phyloP scores from a whole-genome alignment of 1,284 basidiomycete genomes.

The Malassezia pachydermatis region DNA sequence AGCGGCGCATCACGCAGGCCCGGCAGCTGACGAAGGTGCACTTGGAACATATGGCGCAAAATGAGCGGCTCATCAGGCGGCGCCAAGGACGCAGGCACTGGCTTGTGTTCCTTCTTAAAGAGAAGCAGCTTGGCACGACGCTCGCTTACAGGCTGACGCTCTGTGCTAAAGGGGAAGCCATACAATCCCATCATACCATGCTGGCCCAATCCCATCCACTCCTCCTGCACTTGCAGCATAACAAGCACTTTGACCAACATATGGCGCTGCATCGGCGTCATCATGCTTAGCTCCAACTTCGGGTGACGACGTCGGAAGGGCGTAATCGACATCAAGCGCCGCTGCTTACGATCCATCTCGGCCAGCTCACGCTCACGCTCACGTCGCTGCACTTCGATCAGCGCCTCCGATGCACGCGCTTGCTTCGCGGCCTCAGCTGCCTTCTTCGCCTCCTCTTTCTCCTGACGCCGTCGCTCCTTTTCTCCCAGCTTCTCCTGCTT shows the following conservation, averaged over 20 bases:
- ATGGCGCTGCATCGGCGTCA: conserved; percentile 42
- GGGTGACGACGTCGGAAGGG: conserved; percentile 13
- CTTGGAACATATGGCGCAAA: conserved; percentile 44
- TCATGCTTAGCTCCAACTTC: not conserved
- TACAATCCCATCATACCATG: conserved; percentile 39
- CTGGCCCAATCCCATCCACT: conserved; percentile 35
- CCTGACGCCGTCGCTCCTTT: conserved; percentile 5
- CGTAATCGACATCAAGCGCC: conserved; percentile 10
- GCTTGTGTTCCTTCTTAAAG: not conserved
- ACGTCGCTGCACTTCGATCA: conserved; percentile 6
- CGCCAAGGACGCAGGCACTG: conserved; percentile 22
- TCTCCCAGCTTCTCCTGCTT: conserved; percentile 10
- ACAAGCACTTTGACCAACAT: conserved; percentile 43
- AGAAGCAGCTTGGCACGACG: not conserved
- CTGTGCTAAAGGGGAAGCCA: conserved; percentile 34
- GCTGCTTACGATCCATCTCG: conserved; percentile 18
- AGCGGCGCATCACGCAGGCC: conserved; percentile 35
- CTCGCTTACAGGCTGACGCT: not conserved
- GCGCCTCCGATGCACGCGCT: not conserved
- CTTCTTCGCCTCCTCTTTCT: conserved; percentile 2
- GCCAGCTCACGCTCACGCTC: conserved; percentile 14
- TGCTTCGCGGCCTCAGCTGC: conserved; percentile 2
- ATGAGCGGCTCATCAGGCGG: conserved; percentile 37
- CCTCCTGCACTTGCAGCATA: conserved; percentile 41
- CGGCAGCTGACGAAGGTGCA: conserved; percentile 36